These are phyloP conservation scores for Aspergillus sp. DNA, from an alignment of 2,329 filamentous ascomycete species.

Conservation along the genomic window DNA sequence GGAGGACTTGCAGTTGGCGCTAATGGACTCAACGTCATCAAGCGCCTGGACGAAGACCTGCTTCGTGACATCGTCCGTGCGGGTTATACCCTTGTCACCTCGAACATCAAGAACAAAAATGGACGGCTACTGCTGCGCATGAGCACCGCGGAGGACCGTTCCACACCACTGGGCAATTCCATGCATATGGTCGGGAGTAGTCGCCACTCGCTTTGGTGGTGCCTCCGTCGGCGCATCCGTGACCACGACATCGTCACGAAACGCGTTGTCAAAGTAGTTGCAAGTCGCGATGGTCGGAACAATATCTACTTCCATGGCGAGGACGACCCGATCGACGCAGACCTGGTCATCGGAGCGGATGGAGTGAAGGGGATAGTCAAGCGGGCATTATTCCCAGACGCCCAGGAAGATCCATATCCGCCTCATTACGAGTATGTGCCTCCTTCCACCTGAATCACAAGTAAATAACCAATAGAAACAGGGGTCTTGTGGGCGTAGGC, in stretches of 20 bases:
- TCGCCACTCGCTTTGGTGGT: conserved; percentile 39
- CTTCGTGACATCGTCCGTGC: conserved; percentile 29
- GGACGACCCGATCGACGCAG: conserved; percentile 30
- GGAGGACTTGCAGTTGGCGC: conserved; percentile 38
- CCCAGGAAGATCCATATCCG: conserved; percentile 31
- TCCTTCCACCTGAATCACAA: background rate
- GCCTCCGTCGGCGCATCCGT: conserved; percentile 34
- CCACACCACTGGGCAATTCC: conserved; percentile 1
- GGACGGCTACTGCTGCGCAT: conserved; percentile 32
- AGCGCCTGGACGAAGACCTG: conserved; percentile 35
- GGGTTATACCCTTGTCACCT: conserved; percentile 34
- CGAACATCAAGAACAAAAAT: conserved; percentile 33
- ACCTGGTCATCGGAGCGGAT: conserved; percentile 45
- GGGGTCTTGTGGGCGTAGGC: conserved; percentile 46
- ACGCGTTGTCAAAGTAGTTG: conserved; percentile 27
- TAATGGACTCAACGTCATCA: conserved; percentile 40
- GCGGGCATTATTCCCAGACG: conserved; percentile 34
- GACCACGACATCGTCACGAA: conserved; percentile 32
- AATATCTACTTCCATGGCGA: conserved; percentile 34
- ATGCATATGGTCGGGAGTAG: conserved; percentile 36
- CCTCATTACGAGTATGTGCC: conserved; percentile 40
- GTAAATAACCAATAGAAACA: conserved; percentile 9
- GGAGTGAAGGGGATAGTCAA: conserved; percentile 38
- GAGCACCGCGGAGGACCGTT: conserved; percentile 9
- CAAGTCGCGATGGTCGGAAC: conserved; percentile 22